Conservation (phyloP, 805 yeast genomes). For the Saccharomycopsis fodiens region DNA sequence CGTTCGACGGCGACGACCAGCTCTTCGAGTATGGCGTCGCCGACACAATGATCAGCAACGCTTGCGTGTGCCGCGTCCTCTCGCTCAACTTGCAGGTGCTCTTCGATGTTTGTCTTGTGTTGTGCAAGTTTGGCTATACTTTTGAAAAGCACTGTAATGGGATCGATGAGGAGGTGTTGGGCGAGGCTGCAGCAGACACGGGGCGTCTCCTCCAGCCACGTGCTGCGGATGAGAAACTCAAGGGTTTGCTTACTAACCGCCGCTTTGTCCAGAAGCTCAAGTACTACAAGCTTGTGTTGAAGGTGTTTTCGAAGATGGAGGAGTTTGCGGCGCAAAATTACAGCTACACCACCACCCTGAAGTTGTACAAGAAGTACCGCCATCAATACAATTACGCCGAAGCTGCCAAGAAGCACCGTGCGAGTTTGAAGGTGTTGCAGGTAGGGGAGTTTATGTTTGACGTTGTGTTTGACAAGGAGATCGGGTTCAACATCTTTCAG, state of each 20-base stretch:
- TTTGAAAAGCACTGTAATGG: constrained; percentile 14
- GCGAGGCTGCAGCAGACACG: not conserved
- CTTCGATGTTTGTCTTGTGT: constrained; percentile 16
- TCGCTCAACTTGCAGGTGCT: constrained; percentile 17
- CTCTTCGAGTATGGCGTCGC: constrained; percentile 6
- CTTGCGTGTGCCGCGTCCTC: constrained; percentile 3
- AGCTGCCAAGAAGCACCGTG: not conserved
- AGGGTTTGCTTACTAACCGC: constrained; percentile 1
- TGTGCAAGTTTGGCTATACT: constrained; percentile 9
- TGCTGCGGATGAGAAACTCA: not conserved
- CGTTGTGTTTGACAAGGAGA: constrained; percentile 10
- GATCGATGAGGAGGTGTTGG: not conserved
- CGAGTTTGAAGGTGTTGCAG: constrained; percentile 12
- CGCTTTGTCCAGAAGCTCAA: constrained; percentile 9
- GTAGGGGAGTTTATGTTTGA: constrained; percentile 18
- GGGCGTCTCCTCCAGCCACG: not conserved
- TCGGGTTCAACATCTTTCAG: constrained; percentile 17
- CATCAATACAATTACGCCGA: constrained; percentile 1
- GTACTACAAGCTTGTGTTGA: constrained; percentile 11
- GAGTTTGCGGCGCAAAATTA: constrained; percentile 10
- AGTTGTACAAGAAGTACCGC: not conserved
- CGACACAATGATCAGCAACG: constrained; percentile 4
- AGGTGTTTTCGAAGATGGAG: constrained; percentile 11
- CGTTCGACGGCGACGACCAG: constrained; percentile 1
- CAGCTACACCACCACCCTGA: not conserved